Conservation (phyloP, 2,329 filamentous ascomycete genomes). For the Epichloe bromicola region DNA sequence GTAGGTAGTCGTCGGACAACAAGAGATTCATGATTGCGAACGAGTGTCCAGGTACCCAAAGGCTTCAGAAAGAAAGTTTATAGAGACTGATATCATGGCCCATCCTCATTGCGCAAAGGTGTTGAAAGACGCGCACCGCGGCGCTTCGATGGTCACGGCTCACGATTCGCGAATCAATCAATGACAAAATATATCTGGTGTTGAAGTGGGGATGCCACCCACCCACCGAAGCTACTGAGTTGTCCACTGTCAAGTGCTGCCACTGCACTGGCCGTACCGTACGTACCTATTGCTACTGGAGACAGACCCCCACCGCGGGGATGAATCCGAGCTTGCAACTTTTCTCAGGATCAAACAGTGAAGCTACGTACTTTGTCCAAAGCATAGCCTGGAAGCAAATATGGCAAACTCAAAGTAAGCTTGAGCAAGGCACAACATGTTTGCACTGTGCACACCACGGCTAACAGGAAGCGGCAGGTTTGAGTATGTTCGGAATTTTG, state of each 20-base stretch:
- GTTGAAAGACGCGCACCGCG: neutral
- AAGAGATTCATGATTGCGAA: constrained; percentile 39
- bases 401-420: constrained; percentile 46
- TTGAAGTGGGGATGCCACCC: no score
- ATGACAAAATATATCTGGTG: no score
- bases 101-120: neutral
- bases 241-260: no score
- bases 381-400: constrained; percentile 5
- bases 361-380: neutral
- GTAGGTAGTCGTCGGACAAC: constrained; percentile 48
- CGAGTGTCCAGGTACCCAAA: neutral
- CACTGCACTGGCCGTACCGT: no score
- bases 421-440: neutral
- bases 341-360: no score
- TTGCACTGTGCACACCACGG: neutral
- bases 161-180: neutral
- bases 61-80: neutral
- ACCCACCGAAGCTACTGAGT: no score
- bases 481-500: constrained; percentile 86
- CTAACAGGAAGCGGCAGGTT: constrained; percentile 42
- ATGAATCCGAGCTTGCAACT: neutral
- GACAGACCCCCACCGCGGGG: neutral
- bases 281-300: no score
- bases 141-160: no score
- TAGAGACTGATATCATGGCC: neutral